Conservation (phyloP, 495 filamentous ascomycete genomes). For the Aspergillus egyptiacus region DNA sequence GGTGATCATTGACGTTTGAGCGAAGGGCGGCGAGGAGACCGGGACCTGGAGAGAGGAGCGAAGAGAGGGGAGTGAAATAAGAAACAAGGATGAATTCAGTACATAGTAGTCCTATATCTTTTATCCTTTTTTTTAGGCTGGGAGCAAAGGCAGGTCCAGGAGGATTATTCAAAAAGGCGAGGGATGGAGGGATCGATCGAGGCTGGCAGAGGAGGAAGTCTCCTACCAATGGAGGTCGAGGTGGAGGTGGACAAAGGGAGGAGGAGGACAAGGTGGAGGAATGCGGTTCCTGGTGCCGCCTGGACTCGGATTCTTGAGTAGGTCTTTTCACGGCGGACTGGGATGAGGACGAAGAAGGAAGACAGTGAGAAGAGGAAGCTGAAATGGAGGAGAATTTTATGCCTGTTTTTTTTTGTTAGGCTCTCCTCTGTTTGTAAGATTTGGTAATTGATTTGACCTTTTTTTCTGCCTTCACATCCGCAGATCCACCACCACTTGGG, state of each 20-base stretch:
- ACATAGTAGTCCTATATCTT: constrained; percentile 16
- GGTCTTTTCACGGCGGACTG: background rate
- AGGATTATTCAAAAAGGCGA: constrained; percentile 4
- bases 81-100: background rate
- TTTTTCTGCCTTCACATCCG: constrained; percentile 24
- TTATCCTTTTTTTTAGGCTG: no score
- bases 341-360: constrained; percentile 6
- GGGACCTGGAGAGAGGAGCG: constrained; percentile 3
- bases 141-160: constrained; percentile 2
- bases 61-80: background rate
- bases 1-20: constrained; percentile 33
- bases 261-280: constrained; percentile 18
- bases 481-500: constrained; percentile 28
- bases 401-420: no score
- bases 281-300: constrained; percentile 12
- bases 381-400: constrained; percentile 21
- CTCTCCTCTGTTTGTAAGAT: constrained; percentile 39
- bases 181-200: constrained; percentile 10
- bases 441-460: constrained; percentile 22
- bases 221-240: no score
- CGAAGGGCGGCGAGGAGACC: constrained; percentile 57
- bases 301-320: background rate
- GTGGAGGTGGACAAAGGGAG: constrained; percentile 23
- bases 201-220: constrained; percentile 15
- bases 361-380: constrained; percentile 10